phyloP scores from a whole-genome alignment of 306 rosid species.

The Quercus bicolor region DNA sequence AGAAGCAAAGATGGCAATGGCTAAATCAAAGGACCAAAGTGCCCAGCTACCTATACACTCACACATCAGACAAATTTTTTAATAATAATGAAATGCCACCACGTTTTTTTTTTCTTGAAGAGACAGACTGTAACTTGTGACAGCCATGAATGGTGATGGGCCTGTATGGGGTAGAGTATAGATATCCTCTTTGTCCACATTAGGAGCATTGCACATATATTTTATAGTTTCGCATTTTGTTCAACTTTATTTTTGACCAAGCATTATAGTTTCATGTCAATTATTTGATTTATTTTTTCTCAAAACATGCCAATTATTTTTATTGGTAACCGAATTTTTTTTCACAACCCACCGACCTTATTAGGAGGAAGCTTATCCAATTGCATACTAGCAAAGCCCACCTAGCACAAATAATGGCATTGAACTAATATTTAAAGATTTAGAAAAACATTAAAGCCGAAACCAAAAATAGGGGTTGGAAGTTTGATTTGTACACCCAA shows the following conservation, averaged over 20 bases:
- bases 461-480: not conserved
- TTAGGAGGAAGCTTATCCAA: not conserved
- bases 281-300: not conserved
- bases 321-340: not conserved
- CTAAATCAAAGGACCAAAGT: not conserved
- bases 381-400: not conserved
- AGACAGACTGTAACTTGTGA: not conserved
- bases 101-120: not conserved
- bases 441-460: not conserved
- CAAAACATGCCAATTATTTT: not conserved
- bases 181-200: not conserved
- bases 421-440: not conserved
- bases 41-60: not conserved
- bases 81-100: not conserved
- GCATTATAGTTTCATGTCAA: not conserved
- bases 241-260: not conserved
- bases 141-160: not conserved
- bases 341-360: not conserved
- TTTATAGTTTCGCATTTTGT: not conserved
- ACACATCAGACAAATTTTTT: not conserved
- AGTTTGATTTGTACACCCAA: not conserved
- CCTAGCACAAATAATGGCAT: too few relatives aligned
- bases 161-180: not conserved
- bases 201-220: not conserved
- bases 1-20: not conserved